A percentile compares a stretch with the other conserved stretches of the same genome.
These are phyloP conservation scores for Boletus reticuloceps DNA, from an alignment of 768 basidiomycete species.

Conservation along the genomic window DNA sequence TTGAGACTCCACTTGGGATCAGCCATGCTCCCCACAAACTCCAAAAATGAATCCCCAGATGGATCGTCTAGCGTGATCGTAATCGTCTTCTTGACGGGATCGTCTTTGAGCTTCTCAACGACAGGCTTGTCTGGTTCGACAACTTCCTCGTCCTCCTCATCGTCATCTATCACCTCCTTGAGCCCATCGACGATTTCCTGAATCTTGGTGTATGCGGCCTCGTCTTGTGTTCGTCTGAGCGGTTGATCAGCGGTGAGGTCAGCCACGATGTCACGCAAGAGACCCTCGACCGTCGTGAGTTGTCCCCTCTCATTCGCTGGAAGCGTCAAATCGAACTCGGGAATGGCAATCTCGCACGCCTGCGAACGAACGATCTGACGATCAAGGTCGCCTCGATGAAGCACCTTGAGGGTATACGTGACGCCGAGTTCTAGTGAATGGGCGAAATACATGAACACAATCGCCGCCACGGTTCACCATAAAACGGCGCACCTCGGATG, in stretches of 20 bases:
- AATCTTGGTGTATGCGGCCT: slow-evolving; percentile 68
- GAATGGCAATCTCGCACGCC: slow-evolving; percentile 76
- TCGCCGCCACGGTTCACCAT: no score
- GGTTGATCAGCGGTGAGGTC: slow-evolving; percentile 85
- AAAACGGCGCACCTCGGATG: slow-evolving; percentile 66
- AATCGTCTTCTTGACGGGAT: slow-evolving; percentile 64
- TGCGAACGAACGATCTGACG: slow-evolving; percentile 92
- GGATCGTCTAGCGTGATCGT: slow-evolving; percentile 90
- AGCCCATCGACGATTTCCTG: slow-evolving; percentile 69
- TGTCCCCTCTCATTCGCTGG: slow-evolving; percentile 81
- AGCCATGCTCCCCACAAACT: slow-evolving; percentile 80
- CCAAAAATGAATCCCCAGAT: slow-evolving; percentile 94
- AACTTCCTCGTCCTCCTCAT: slow-evolving; percentile 41
- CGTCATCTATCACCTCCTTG: slow-evolving; percentile 59
- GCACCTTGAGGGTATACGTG: slow-evolving; percentile 76
- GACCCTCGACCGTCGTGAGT: slow-evolving; percentile 95
- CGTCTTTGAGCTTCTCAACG: slow-evolving; percentile 35
- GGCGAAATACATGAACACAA: neutral
- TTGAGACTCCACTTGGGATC: slow-evolving; percentile 93
- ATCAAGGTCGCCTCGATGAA: slow-evolving; percentile 74
- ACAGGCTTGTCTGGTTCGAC: slow-evolving; percentile 28
- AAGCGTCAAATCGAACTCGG: slow-evolving; percentile 88
- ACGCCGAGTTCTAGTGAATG: slow-evolving; percentile 68
- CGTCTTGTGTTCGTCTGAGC: slow-evolving; percentile 75
- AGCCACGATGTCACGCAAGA: slow-evolving; percentile 75